Conservation (phyloP, 164 flowering plant species). For the Vitis riparia region DNA sequence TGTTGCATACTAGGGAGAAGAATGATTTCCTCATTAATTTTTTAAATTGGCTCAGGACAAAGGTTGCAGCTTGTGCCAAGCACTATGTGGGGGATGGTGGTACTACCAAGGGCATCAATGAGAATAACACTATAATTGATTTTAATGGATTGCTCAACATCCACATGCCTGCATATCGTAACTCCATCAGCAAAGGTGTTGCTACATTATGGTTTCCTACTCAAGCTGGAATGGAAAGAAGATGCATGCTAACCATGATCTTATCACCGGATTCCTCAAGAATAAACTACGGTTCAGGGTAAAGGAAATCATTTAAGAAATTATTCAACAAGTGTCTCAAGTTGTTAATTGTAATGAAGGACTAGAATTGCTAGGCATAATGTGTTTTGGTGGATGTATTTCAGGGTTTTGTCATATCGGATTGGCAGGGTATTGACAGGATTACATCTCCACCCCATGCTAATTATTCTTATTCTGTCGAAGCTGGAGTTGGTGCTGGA, state of each 20-base stretch:
- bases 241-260: slow-evolving; percentile 14
- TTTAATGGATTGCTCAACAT: slow-evolving; percentile 21
- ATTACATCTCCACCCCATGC: slow-evolving; percentile 40
- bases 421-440: slow-evolving; percentile 52
- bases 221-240: slow-evolving; percentile 19
- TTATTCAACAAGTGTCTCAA: background rate
- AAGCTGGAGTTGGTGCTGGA: slow-evolving; percentile 40
- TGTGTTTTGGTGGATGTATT: slow-evolving; percentile 1
- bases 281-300: slow-evolving; percentile 29
- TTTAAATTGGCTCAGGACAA: slow-evolving; percentile 15
- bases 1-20: background rate
- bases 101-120: slow-evolving; percentile 37
- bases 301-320: background rate
- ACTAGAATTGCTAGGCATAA: background rate
- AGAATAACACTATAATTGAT: slow-evolving; percentile 27
- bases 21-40: too few species aligned
- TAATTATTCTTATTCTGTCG: slow-evolving; percentile 46
- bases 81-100: slow-evolving; percentile 56
- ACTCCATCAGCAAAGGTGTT: slow-evolving; percentile 31
- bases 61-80: slow-evolving; percentile 47
- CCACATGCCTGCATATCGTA: slow-evolving; percentile 34
- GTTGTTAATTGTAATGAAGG: background rate
- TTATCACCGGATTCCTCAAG: slow-evolving; percentile 33
- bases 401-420: slow-evolving; percentile 54
- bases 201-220: slow-evolving; percentile 31